Conservation (phyloP, 83 land plant genomes). For the Diphasiastrum complanatum region DNA sequence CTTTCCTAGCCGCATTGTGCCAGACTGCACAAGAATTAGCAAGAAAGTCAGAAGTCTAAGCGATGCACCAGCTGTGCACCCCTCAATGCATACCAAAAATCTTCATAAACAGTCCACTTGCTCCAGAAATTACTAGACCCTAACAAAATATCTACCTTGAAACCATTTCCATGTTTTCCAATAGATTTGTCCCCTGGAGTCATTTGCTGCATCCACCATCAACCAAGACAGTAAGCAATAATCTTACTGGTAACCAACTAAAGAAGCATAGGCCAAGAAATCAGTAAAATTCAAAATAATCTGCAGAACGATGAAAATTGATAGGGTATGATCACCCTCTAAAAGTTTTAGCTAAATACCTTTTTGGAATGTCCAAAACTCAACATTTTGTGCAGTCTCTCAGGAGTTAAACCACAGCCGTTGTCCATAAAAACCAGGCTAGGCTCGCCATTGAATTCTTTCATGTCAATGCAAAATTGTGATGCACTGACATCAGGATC, state of each 20-base stretch:
- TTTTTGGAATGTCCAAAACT: conserved; percentile 17
- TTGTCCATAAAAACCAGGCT: conserved; percentile 15
- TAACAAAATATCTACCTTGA: conserved; percentile 6
- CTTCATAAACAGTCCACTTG: too few species aligned
- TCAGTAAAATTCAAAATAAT: too few species aligned
- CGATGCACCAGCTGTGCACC: too few species aligned
- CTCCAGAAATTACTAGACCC: too few species aligned
- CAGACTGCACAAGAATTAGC: conserved; percentile 11
- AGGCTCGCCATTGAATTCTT: conserved; percentile 10
- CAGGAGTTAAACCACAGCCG: conserved; percentile 11
- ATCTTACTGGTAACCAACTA: too few species aligned
- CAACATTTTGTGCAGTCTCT: conserved; percentile 14
- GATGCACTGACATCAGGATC: conserved; percentile 16
- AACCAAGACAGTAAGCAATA: too few species aligned
- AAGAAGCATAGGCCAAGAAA: too few species aligned
- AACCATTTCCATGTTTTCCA: conserved; percentile 18
- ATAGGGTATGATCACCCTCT: too few species aligned
- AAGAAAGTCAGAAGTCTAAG: too few species aligned
- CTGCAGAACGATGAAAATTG: too few species aligned
- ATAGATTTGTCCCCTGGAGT: conserved; percentile 15
- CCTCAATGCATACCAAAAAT: too few species aligned
- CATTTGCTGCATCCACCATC: conserved; percentile 9
- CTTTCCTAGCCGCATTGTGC: conserved; percentile 13
- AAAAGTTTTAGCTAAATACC: too few species aligned
- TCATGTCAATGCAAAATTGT: conserved; percentile 13